Conservation (phyloP, 2,329 filamentous ascomycete genomes). For the Diplodia intermedia region DNA sequence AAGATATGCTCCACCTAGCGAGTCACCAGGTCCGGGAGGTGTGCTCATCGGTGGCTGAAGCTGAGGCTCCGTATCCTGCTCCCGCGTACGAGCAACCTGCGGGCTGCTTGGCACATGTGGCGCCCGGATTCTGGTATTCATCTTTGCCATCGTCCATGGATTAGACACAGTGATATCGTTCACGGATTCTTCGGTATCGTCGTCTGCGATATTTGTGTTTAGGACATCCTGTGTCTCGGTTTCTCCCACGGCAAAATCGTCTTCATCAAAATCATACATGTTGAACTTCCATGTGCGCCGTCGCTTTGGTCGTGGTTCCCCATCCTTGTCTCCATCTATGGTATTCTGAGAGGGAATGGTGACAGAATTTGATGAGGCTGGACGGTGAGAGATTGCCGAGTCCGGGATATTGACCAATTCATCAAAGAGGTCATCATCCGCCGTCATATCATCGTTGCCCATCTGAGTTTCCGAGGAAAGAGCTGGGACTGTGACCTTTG, state of each 20-base stretch:
- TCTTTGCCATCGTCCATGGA: constrained; percentile 58
- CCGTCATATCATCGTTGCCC: neutral
- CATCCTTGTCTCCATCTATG: neutral
- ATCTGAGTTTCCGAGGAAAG: neutral
- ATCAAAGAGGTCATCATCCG: neutral
- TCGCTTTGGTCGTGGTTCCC: constrained; percentile 19
- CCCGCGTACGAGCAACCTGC: constrained; percentile 35
- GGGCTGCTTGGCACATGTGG: neutral
- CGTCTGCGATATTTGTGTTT: constrained; percentile 38
- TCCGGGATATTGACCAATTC: neutral
- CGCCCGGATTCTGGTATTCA: constrained; percentile 44
- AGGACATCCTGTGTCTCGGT: neutral
- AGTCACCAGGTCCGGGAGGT: neutral
- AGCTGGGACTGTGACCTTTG: constrained; percentile 33
- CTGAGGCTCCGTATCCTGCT: constrained; percentile 32
- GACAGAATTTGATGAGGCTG: neutral
- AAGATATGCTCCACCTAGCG: neutral
- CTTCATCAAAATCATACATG: constrained; percentile 50
- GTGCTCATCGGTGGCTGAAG: constrained; percentile 33
- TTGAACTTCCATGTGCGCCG: constrained; percentile 44
- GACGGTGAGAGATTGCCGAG: neutral
- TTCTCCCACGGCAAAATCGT: constrained; percentile 39
- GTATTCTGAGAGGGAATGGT: neutral
- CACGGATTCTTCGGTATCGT: constrained; percentile 41
- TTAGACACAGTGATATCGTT: constrained; percentile 47